Evolutionary conservation across 768 basidiomycete genomes (phyloP).

Genomic region (Termitomyces sp.): DNA sequence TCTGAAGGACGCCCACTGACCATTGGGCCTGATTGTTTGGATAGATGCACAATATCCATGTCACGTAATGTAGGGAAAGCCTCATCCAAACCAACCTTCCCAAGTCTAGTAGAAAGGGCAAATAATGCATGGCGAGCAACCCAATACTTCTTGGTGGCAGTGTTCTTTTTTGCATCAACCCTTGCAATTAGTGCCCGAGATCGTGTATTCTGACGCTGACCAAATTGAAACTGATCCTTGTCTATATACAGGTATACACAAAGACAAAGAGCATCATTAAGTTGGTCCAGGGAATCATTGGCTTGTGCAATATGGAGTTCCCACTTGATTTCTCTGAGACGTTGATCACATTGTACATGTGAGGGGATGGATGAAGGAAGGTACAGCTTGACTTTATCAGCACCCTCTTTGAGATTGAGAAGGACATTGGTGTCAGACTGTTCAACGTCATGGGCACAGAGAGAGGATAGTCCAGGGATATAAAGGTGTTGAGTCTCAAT

Average conservation of each 20-base stretch:
- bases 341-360: no score
- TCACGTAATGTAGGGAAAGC: conserved; percentile 6
- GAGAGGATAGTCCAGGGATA: conserved; percentile 5
- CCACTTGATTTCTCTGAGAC: no score
- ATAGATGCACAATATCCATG: conserved; percentile 9
- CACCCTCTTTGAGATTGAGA: neutral
- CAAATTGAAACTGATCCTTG: conserved; percentile 12
- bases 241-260: conserved; percentile 5
- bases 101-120: neutral
- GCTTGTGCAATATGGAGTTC: conserved; percentile 11
- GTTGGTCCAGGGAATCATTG: conserved; percentile 9
- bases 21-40: neutral
- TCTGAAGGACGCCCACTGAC: neutral
- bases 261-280: conserved; percentile 9
- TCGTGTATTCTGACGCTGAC: conserved; percentile 9
- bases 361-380: no score
- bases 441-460: neutral
- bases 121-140: conserved; percentile 1
- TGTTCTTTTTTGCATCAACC: conserved; percentile 3
- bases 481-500: conserved; percentile 14
- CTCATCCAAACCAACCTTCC: no score
- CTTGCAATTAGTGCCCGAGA: conserved; percentile 6
- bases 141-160: conserved; percentile 6
- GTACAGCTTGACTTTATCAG: neutral
- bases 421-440: neutral